Evolutionary conservation across 495 filamentous ascomycete genomes (phyloP).

Genomic region (Articulospora tetracladia): DNA sequence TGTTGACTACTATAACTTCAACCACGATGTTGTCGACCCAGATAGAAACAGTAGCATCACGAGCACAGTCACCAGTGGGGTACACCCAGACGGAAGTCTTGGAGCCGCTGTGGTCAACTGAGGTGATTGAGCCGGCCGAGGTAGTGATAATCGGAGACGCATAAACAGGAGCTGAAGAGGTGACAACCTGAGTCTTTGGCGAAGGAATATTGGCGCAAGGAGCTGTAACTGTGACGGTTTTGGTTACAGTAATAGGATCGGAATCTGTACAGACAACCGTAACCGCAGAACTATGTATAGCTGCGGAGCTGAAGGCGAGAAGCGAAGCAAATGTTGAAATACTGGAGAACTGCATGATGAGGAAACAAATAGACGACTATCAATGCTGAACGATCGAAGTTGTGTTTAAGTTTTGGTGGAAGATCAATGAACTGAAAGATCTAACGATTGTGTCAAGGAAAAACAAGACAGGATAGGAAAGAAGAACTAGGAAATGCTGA

Average conservation of each 20-base stretch:
- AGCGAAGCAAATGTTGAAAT: conserved; percentile 5
- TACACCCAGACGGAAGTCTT: conserved; percentile 15
- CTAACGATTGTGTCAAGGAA: conserved; percentile 12
- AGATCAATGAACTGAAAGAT: background rate
- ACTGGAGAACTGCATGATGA: conserved; percentile 19
- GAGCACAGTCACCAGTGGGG: conserved; percentile 5
- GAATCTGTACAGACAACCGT: conserved; percentile 13
- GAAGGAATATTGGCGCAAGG: background rate
- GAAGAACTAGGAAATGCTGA: background rate
- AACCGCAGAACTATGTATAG: conserved; percentile 1
- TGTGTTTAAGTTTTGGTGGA: background rate
- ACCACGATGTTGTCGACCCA: conserved; percentile 5
- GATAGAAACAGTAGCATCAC: conserved; percentile 11
- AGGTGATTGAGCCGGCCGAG: conserved; percentile 3
- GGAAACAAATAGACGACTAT: background rate
- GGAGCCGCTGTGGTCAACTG: conserved; percentile 3
- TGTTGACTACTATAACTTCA: conserved; percentile 12
- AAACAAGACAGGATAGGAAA: conserved; percentile 8
- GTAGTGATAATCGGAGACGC: background rate
- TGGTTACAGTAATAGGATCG: conserved; percentile 4
- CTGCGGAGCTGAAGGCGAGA: conserved; percentile 8
- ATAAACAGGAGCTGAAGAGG: background rate
- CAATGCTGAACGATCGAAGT: background rate
- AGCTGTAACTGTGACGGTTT: conserved; percentile 14
- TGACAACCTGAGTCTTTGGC: background rate